Evolutionary conservation across 2,329 filamentous ascomycete species (phyloP).

Genomic region (Chaetomium sp.): DNA sequence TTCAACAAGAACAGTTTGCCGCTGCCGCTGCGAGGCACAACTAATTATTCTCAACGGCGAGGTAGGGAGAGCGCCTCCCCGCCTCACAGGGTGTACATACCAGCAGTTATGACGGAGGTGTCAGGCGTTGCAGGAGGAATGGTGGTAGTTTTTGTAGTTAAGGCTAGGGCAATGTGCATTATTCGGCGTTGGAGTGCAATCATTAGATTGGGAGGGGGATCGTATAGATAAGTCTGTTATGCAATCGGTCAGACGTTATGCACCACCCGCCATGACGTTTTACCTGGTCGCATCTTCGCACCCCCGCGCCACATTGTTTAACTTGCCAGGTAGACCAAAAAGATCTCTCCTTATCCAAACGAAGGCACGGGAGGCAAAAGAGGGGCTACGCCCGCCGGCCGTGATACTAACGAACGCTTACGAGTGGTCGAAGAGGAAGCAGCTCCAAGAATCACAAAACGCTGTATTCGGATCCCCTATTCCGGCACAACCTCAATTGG

Average conservation of each 20-base stretch:
- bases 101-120: not conserved
- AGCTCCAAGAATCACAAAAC: conserved; percentile 17
- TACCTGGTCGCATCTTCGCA: too few relatives aligned
- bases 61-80: not conserved
- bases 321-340: too few relatives aligned
- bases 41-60: conserved; percentile 23
- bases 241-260: conserved; percentile 1
- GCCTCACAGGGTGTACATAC: not conserved
- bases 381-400: not conserved
- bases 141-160: not conserved
- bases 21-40: conserved; percentile 69
- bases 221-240: conserved; percentile 7
- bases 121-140: not conserved
- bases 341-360: too few relatives aligned
- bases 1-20: conserved; percentile 89
- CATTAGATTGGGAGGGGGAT: not conserved
- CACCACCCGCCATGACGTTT: too few relatives aligned
- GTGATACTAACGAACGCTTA: not conserved
- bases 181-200: conserved; percentile 17
- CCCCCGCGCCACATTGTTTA: too few relatives aligned
- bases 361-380: too few relatives aligned
- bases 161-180: conserved; percentile 7
- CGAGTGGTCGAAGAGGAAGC: not conserved
- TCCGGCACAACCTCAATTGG: not conserved
- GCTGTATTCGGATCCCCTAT: conserved; percentile 16